Base-by-base conservation (phyloP, 805 yeast genomes). In the Ogataea trehaloabstinens region DNA sequence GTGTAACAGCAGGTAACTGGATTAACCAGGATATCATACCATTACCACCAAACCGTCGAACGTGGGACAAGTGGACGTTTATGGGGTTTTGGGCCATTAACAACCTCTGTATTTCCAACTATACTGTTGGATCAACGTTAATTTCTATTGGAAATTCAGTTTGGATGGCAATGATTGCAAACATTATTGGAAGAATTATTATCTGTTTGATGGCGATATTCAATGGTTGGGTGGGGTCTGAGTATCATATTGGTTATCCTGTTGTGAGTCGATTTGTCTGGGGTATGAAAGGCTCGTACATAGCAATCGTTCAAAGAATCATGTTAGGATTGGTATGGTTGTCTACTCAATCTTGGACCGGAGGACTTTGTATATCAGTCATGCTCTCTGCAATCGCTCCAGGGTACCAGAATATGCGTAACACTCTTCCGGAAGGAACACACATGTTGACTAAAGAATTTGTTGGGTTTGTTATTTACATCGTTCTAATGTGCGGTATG, bases 181-280 rank as follows among this genome's bases (percentile, higher is more conserved):
- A 63, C 35, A 58, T 69, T 24, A 46, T 74, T 5, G 80, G 76
- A 27, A 74, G 74, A 53, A 50, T 67, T 7, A 47, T 76, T 10
- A 70, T 75, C n/a, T 59, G 70, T 31, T 20, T 58, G 4, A 64
- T 68, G 47, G 73, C 79, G 6, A 46, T 70, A 28, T 63, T 73
- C 13, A 74, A 73, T 50, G 71, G 76, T 12, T 64, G 62, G 41
- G 76, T 76, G 1, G 82, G 82, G 20, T 52, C 59, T 6, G 69
- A 73, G 34, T 73, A 69, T 61, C 76, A 73, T 45, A 64, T 74
- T 37, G 78, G 79, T 0, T 74, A 64, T 48, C 68, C 78, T 5
- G 63, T 74, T 11, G 61, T 61, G 37, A 60, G 66, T 13, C 55
- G 80, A 28, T 63, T 62, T 35, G 55, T 69, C 1, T 74, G 67